Evolutionary conservation across 2,329 filamentous ascomycete species (phyloP).

Genomic region (Seiridium cupressi): DNA sequence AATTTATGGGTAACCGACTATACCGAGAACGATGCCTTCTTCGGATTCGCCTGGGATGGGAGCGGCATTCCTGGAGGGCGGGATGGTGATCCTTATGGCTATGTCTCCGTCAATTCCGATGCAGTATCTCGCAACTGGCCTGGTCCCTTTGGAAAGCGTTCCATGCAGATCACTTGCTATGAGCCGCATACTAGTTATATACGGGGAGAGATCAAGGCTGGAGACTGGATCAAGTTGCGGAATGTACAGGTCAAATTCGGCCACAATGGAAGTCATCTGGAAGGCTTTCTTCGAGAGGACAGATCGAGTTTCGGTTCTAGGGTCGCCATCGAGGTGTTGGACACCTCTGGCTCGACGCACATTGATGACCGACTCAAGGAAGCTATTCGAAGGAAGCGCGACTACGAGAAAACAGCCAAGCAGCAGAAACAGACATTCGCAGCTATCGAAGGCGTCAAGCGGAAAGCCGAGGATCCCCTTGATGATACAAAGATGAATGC

Average conservation of each 20-base stretch:
- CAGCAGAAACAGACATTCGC: slow-evolving; percentile 19
- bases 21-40: slow-evolving; percentile 67
- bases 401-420: slow-evolving; percentile 51
- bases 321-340: slow-evolving; percentile 56
- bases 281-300: slow-evolving; percentile 71
- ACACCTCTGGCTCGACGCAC: slow-evolving; percentile 36
- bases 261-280: slow-evolving; percentile 53
- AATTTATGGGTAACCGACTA: slow-evolving; percentile 81
- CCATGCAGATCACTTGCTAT: slow-evolving; percentile 70
- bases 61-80: slow-evolving; percentile 27
- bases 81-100: slow-evolving; percentile 57
- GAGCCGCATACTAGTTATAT: slow-evolving; percentile 63
- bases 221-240: slow-evolving; percentile 62
- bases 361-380: slow-evolving; percentile 51
- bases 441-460: slow-evolving; percentile 15
- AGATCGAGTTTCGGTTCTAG: slow-evolving; percentile 36
- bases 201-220: slow-evolving; percentile 52
- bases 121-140: slow-evolving; percentile 51
- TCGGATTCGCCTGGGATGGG: slow-evolving; percentile 39
- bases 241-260: slow-evolving; percentile 72
- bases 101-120: slow-evolving; percentile 35
- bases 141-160: slow-evolving; percentile 72
- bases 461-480: slow-evolving; percentile 15
- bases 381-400: slow-evolving; percentile 60
- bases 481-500: slow-evolving; percentile 14